phyloP scores from a whole-genome alignment of 1,284 basidiomycete species.

The Sphagnurus paluster region DNA sequence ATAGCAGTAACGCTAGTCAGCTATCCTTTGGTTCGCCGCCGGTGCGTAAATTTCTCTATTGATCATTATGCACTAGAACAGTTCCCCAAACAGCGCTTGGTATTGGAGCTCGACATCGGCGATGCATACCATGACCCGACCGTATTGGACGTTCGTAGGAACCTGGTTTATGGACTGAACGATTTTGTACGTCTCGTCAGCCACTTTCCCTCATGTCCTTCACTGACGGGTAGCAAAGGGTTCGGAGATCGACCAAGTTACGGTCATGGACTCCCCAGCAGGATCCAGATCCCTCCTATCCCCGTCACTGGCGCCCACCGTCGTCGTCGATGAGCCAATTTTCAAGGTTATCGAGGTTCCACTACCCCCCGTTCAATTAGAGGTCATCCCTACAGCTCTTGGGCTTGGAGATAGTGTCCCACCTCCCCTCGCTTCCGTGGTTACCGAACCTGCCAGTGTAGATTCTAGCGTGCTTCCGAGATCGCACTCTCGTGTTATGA shows the following conservation, averaged over 20 bases:
- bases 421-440: neutral
- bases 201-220: neutral
- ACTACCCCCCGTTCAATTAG: conserved; percentile 13
- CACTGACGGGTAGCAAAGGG: conserved; percentile 4
- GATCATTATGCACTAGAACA: neutral
- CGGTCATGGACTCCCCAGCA: conserved; percentile 2
- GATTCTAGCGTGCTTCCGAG: neutral
- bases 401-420: too few species aligned
- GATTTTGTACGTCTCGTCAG: conserved; percentile 7
- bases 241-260: conserved; percentile 2
- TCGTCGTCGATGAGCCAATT: neutral
- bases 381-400: too few species aligned
- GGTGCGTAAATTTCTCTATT: neutral
- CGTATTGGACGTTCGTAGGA: conserved; percentile 21
- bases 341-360: neutral
- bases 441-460: too few species aligned
- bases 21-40: neutral
- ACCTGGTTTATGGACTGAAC: conserved; percentile 17
- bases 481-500: neutral
- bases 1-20: too few species aligned
- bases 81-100: neutral
- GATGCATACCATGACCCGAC: conserved; percentile 25
- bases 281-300: neutral
- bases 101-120: neutral
- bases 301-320: conserved; percentile 1